These are phyloP conservation scores for Porodaedalea pini DNA, from an alignment of 1,284 basidiomycete species.

Conservation along the genomic window DNA sequence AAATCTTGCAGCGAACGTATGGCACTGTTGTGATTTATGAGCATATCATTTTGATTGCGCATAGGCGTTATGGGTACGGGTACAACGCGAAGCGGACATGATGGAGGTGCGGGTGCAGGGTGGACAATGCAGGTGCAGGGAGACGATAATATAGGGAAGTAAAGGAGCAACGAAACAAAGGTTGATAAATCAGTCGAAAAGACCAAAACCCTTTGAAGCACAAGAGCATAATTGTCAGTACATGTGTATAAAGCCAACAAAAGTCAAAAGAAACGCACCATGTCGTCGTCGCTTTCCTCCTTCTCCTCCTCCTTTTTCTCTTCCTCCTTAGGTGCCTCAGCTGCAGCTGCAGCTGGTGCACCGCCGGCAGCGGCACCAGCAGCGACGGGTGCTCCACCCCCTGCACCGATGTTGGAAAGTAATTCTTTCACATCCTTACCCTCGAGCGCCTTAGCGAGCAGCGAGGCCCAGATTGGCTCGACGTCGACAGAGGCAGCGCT, in stretches of 20 bases:
- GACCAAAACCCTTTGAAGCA: slow-evolving; percentile 64
- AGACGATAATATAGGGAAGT: not conserved
- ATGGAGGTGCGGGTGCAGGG: not conserved
- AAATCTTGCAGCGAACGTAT: too few relatives aligned
- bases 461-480: slow-evolving; percentile 96
- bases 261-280: slow-evolving; percentile 55
- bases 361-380: slow-evolving; percentile 55
- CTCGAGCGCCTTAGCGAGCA: slow-evolving; percentile 96
- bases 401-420: slow-evolving; percentile 85
- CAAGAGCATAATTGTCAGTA: slow-evolving; percentile 17
- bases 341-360: slow-evolving; percentile 57
- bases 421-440: slow-evolving; percentile 97
- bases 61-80: not conserved
- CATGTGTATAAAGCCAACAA: slow-evolving; percentile 5
- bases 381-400: slow-evolving; percentile 71
- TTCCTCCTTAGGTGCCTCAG: slow-evolving; percentile 66
- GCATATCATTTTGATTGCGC: not conserved
- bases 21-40: not conserved
- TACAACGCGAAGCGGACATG: not conserved
- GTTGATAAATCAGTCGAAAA: slow-evolving; percentile 58
- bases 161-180: not conserved
- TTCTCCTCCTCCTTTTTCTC: slow-evolving; percentile 75
- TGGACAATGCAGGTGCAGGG: not conserved
- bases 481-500: slow-evolving; percentile 81
- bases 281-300: slow-evolving; percentile 88